Percentiles rank a stretch among this genome's conserved stretches.
Conservation (phyloP, 108 stramenopile species). For the Seminavis robusta region DNA sequence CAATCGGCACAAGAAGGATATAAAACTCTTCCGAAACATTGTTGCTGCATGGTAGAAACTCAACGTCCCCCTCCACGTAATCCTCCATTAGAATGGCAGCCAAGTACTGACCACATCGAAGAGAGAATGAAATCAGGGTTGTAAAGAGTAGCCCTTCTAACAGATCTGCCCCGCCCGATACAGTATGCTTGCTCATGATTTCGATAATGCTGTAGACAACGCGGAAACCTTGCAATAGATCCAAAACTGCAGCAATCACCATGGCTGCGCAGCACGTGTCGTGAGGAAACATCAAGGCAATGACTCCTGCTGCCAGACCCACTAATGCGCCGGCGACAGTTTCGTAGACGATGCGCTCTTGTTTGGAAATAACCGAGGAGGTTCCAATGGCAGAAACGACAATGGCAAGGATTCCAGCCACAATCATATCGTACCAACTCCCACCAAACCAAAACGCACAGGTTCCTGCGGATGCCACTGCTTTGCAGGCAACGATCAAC, state of each 20-base stretch:
- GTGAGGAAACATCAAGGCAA: conserved; percentile 10
- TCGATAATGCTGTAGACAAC: conserved; percentile 31
- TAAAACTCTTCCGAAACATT: conserved; percentile 9
- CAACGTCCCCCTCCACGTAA: neutral
- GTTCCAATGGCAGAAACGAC: conserved; percentile 15
- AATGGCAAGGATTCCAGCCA: conserved; percentile 18
- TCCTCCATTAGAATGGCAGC: conserved; percentile 13
- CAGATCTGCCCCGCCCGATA: conserved; percentile 23
- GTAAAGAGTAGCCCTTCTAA: conserved; percentile 32
- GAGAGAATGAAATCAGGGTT: conserved; percentile 28
- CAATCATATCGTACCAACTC: conserved; percentile 19
- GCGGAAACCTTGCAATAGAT: conserved; percentile 29
- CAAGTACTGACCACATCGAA: conserved; percentile 9
- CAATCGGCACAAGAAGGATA: conserved; percentile 9
- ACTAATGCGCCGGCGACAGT: conserved; percentile 18
- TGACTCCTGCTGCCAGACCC: conserved; percentile 18
- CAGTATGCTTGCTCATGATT: conserved; percentile 26
- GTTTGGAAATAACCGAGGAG: conserved; percentile 4
- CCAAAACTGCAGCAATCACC: conserved; percentile 18
- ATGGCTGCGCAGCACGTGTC: conserved; percentile 26
- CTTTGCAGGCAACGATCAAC: too few species aligned
- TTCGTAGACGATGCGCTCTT: conserved; percentile 27
- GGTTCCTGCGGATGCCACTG: conserved; percentile 13
- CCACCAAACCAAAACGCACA: conserved; percentile 23
- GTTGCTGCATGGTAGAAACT: too few species aligned